Evolutionary conservation across 2,329 filamentous ascomycete genomes (phyloP), one percentile per base, ranked within the genome.

Genomic region (Aspergillus neoniger): DNA sequence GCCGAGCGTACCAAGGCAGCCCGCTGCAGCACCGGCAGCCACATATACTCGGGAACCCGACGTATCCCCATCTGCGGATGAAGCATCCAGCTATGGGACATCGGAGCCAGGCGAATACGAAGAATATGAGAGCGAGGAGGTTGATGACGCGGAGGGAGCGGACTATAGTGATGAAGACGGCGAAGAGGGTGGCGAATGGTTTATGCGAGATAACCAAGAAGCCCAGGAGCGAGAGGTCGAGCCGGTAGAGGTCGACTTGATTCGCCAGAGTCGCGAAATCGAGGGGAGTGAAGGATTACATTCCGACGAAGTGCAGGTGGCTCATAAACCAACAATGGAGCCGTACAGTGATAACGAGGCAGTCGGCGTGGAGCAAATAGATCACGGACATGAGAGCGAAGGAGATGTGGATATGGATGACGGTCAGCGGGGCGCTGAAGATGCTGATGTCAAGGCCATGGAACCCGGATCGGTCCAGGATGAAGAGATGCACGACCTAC

Each of bases 21-120:
- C 49, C 10, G 17, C 36, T 12, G 15, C 39, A 12, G 36, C 21
- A 43, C 7, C 23, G 2, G 9, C 4, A 38, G 36, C 9, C 19
- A 15, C 10, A 10, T 21, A 15, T 23, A 7, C 17, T 17, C 44
- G 15, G 17, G 49, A 63, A 17, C n/a, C 44, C 10, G 55, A 58
- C 39, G 48, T 51, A 52, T 51, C 55, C 6, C 17, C 55, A 23
- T 32, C n/a, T 0, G 57, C 48, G 25, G 44, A 60, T 23, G 60
- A 60, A 21, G 44, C 14, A 19, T 64, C 55, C 5, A 47, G 50
- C 36, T 39, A 36, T 50, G 53, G 30, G 4, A 32, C 19, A 5
- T 30, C 43, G 4, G 36, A 23, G 17, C 43, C 41, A 17, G 41
- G 48, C 15, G 57, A 60, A 3, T 43, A 50, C 5, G 55, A 60